A percentile compares a stretch with the other conserved stretches of the same genome.
These are phyloP conservation scores for Solanum acaule DNA, from an alignment of 257 asterid genomes.

Conservation along the genomic window DNA sequence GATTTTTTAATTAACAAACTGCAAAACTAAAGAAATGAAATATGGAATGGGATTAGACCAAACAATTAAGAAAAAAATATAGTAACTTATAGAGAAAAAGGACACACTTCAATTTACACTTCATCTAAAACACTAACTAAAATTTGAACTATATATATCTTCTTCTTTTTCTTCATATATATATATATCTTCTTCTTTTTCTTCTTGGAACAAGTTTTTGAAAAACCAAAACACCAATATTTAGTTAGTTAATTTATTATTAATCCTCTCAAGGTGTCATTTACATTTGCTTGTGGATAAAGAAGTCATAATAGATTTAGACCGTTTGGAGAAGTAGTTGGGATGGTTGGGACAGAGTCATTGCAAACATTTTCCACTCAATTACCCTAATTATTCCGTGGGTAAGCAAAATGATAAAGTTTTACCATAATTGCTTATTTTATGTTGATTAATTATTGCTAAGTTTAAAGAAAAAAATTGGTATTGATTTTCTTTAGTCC, in stretches of 20 bases:
- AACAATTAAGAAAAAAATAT: not conserved
- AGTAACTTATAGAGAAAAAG: not conserved
- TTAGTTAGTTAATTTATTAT: no score
- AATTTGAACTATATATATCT: no score
- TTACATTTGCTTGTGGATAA: not conserved
- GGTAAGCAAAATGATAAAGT: not conserved
- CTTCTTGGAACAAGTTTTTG: not conserved
- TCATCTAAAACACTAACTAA: no score
- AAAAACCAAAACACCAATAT: not conserved
- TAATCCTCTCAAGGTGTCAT: not conserved
- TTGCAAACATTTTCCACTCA: not conserved
- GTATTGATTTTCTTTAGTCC: no score
- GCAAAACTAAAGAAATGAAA: not conserved
- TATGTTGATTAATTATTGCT: no score
- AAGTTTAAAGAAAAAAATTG: no score
- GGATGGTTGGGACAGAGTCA: not conserved
- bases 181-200: not conserved
- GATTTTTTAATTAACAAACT: not conserved
- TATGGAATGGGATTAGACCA: not conserved
- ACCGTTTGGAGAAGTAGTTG: not conserved
- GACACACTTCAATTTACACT: not conserved
- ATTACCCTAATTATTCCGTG: not conserved
- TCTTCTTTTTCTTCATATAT: no score
- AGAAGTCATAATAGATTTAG: not conserved
- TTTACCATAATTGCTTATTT: no score